Conservation (phyloP, 2,329 filamentous ascomycete genomes). For the Camptophora hylomeconis region DNA sequence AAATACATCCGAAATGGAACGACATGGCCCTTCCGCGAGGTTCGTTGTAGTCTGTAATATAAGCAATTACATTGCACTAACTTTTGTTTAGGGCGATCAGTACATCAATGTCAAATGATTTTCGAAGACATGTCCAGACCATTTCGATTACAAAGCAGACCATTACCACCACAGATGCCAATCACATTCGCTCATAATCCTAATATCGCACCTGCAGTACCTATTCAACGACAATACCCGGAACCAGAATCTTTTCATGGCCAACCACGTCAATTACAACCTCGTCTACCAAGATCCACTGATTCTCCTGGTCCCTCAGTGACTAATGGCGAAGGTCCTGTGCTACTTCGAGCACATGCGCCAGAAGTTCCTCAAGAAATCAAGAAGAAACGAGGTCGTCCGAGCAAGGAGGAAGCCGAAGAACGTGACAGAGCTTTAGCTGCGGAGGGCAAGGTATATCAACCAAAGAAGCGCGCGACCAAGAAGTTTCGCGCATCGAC, state of each 20-base stretch:
- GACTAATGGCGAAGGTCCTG: slow-evolving; percentile 13
- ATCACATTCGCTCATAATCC: slow-evolving; percentile 3
- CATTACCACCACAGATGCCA: slow-evolving; percentile 8
- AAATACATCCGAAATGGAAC: slow-evolving; percentile 13
- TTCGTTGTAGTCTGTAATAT: slow-evolving; percentile 6
- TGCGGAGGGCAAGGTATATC: slow-evolving; percentile 14
- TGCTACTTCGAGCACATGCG: slow-evolving; percentile 9
- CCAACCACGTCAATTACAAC: slow-evolving; percentile 10
- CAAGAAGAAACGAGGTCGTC: slow-evolving; percentile 15
- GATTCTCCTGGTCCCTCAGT: slow-evolving; percentile 14
- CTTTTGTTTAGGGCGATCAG: slow-evolving; percentile 12
- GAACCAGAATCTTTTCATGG: slow-evolving; percentile 2
- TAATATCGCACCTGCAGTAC: slow-evolving; percentile 1
- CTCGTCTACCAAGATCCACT: slow-evolving; percentile 13
- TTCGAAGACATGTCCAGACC: slow-evolving; percentile 10
- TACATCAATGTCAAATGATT: slow-evolving; percentile 12
- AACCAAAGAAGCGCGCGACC: slow-evolving; percentile 15
- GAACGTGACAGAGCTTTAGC: slow-evolving; percentile 15
- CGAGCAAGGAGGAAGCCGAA: slow-evolving; percentile 17
- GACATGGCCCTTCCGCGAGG: slow-evolving; percentile 16
- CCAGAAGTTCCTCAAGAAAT: slow-evolving; percentile 12
- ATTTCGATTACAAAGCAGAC: slow-evolving; percentile 5
- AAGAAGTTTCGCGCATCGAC: slow-evolving; percentile 15
- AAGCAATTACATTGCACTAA: slow-evolving; percentile 8
- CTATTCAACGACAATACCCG: background rate